These are phyloP conservation scores for Phytophthora pini DNA, from an alignment of 352 stramenopile genomes.

Conservation along the genomic window DNA sequence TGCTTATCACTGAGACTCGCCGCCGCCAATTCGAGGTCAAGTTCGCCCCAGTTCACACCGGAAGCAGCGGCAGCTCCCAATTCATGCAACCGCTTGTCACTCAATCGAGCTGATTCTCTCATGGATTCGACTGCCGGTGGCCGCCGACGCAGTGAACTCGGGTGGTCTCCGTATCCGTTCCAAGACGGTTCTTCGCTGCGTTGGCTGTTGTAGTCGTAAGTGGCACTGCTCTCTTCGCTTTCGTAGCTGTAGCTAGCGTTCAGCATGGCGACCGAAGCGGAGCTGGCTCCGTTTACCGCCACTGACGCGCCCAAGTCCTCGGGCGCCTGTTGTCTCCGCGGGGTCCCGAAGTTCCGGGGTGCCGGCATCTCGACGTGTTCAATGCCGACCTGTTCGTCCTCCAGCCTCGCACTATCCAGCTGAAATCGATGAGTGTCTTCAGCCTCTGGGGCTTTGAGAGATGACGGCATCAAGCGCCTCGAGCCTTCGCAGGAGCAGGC, in stretches of 20 bases:
- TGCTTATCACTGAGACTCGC: constrained; percentile 25
- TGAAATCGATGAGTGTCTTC: constrained; percentile 9
- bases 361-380: constrained; percentile 16
- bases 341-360: constrained; percentile 12
- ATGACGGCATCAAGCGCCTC: constrained; percentile 22
- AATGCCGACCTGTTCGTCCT: constrained; percentile 2
- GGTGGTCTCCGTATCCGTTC: constrained; percentile 14
- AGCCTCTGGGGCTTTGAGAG: constrained; percentile 4
- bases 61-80: constrained; percentile 35
- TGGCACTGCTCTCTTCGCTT: constrained; percentile 29
- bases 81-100: constrained; percentile 50
- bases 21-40: constrained; percentile 41
- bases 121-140: constrained; percentile 17
- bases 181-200: constrained; percentile 27
- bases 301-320: constrained; percentile 20
- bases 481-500: constrained; percentile 17
- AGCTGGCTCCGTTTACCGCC: constrained; percentile 22
- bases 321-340: constrained; percentile 5
- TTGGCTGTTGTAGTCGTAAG: constrained; percentile 28
- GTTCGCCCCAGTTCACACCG: constrained; percentile 42
- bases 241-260: constrained; percentile 36
- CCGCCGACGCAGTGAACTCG: constrained; percentile 20
- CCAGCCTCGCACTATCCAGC: constrained; percentile 1
- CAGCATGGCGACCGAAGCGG: constrained; percentile 29
- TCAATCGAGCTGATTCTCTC: constrained; percentile 34